A percentile compares a stretch with the other conserved stretches of the same genome.
Evolutionary conservation across 306 rosid species (phyloP).

Genomic region (Leucaena leucocephala): DNA sequence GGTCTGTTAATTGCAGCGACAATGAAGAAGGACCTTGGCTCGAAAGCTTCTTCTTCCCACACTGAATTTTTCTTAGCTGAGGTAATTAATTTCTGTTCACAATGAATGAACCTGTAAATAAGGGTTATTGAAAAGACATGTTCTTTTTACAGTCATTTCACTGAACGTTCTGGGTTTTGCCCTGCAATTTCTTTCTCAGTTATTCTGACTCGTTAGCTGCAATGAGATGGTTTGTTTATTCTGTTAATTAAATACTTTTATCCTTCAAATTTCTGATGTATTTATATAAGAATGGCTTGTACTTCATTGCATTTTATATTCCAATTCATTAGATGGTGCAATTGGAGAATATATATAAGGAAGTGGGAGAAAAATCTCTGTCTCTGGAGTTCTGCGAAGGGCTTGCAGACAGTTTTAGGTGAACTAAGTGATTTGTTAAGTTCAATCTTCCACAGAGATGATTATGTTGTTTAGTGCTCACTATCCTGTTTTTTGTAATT

Average conservation of each 20-base stretch:
- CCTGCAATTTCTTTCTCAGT: background rate
- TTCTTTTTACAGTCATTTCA: background rate
- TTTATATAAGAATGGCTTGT: background rate
- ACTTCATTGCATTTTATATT: slow-evolving; percentile 14
- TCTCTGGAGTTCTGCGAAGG: slow-evolving; percentile 36
- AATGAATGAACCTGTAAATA: background rate
- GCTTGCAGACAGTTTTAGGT: slow-evolving; percentile 43
- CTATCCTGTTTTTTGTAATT: slow-evolving; percentile 3
- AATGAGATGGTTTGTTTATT: background rate
- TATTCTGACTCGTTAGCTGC: background rate
- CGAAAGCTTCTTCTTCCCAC: background rate
- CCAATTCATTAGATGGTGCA: slow-evolving; percentile 32
- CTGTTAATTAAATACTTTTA: background rate
- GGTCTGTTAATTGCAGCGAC: background rate
- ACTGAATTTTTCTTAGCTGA: slow-evolving; percentile 34
- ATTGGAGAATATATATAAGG: slow-evolving; percentile 43
- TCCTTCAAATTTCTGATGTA: background rate
- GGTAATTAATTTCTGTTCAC: slow-evolving; percentile 34
- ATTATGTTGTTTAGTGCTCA: background rate
- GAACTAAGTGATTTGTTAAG: background rate
- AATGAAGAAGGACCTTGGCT: slow-evolving; percentile 25
- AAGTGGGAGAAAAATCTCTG: slow-evolving; percentile 39
- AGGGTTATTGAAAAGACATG: background rate
- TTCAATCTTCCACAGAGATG: background rate
- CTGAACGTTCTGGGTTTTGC: background rate